phyloP scores from a whole-genome alignment of 2,329 filamentous ascomycete genomes.

The Ascochyta viciae-villosae region DNA sequence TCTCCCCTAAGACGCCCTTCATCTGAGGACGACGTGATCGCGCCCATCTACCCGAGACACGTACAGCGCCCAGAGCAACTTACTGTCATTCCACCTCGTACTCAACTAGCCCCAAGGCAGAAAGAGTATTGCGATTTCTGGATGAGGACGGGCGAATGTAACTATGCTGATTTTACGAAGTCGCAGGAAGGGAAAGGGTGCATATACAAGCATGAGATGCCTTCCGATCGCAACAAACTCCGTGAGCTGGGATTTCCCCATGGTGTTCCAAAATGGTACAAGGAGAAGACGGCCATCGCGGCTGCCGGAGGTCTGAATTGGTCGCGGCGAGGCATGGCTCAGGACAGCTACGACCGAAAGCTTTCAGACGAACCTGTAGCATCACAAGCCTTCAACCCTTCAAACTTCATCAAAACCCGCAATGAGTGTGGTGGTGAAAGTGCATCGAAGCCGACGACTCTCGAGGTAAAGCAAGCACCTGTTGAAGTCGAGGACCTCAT shows the following conservation, averaged over 20 bases:
- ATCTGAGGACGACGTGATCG: conserved; percentile 26
- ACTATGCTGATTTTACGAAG: conserved; percentile 62
- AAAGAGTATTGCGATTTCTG: conserved; percentile 90
- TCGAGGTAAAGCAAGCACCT: neutral
- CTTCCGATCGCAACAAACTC: conserved; percentile 69
- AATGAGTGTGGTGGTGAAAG: neutral
- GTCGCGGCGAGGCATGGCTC: conserved; percentile 31
- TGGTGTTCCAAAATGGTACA: conserved; percentile 63
- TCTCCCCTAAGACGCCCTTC: neutral
- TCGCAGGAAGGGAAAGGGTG: conserved; percentile 62
- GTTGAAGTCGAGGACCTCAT: conserved; percentile 1
- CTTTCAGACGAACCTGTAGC: neutral
- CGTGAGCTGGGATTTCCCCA: conserved; percentile 69
- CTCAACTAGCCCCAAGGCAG: conserved; percentile 54
- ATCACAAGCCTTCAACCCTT: conserved; percentile 8
- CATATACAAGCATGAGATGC: conserved; percentile 91
- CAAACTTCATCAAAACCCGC: neutral
- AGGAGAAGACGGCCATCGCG: conserved; percentile 52
- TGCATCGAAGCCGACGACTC: no score
- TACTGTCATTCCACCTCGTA: conserved; percentile 45
- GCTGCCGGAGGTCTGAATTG: conserved; percentile 26
- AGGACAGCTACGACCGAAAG: conserved; percentile 1
- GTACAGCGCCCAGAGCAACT: conserved; percentile 38
- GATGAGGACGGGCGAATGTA: conserved; percentile 85
- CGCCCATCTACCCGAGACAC: conserved; percentile 37